Evolutionary conservation across 345 rosid genomes (phyloP).

Genomic region (Alliaria petiolata): DNA sequence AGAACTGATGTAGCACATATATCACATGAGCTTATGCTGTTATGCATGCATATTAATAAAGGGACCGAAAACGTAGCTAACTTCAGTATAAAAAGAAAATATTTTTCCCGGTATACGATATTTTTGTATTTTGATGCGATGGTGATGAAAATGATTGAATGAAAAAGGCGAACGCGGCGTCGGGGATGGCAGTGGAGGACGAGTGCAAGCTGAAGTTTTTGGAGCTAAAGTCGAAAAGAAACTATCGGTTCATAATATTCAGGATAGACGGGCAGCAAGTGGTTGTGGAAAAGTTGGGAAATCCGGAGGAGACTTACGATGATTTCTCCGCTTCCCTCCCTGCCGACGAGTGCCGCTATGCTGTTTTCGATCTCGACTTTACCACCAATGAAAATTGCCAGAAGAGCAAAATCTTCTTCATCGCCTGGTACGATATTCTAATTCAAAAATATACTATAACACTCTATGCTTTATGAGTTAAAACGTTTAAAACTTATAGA

Average conservation of each 20-base stretch:
- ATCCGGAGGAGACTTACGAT: conserved; percentile 43
- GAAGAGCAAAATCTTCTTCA: conserved; percentile 77
- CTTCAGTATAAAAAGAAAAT: neutral
- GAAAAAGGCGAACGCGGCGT: conserved; percentile 58
- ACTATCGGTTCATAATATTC: conserved; percentile 53
- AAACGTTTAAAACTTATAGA: no score
- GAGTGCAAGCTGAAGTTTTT: conserved; percentile 66
- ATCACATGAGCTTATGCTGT: neutral
- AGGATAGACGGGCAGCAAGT: conserved; percentile 72
- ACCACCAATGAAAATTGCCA: conserved; percentile 58
- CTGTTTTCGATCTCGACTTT: conserved; percentile 44
- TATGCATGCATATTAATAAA: no score
- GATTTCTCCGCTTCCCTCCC: conserved; percentile 58
- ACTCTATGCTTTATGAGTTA: no score
- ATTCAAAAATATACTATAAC: no score
- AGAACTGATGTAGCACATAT: neutral
- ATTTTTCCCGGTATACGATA: neutral
- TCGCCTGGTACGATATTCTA: conserved; percentile 47
- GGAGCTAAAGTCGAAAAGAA: conserved; percentile 69
- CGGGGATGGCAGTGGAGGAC: conserved; percentile 74
- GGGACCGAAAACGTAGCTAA: neutral
- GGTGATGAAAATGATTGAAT: neutral
- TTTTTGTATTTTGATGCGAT: neutral
- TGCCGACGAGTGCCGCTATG: conserved; percentile 58
- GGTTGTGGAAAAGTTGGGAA: conserved; percentile 56